These are phyloP conservation scores for Tricholoma saponaceum DNA, from an alignment of 768 basidiomycete species.

Conservation along the genomic window DNA sequence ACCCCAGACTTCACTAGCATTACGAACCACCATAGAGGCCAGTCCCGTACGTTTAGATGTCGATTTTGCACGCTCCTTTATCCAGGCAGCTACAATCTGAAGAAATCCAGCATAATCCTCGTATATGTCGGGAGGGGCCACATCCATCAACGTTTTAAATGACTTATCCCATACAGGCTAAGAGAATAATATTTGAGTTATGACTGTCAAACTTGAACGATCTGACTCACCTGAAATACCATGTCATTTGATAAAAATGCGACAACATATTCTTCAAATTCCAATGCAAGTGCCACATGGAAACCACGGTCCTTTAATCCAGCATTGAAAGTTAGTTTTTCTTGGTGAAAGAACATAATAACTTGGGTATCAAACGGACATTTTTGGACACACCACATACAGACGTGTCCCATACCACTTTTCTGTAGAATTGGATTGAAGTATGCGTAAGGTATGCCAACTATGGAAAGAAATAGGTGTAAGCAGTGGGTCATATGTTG, in stretches of 20 bases:
- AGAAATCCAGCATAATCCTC: conserved; percentile 2
- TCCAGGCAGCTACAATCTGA: not conserved
- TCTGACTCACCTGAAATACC: conserved; percentile 10
- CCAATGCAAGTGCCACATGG: conserved; percentile 7
- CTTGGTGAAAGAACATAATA: too few relatives aligned
- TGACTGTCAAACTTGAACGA: too few relatives aligned
- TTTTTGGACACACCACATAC: not conserved
- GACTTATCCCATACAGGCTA: conserved; percentile 3
- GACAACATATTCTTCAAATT: conserved; percentile 9
- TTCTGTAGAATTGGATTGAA: not conserved
- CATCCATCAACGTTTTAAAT: not conserved
- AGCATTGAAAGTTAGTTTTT: not conserved
- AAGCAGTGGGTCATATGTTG: too few relatives aligned
- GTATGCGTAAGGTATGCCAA: not conserved
- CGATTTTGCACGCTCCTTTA: not conserved
- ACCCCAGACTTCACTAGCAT: conserved; percentile 1
- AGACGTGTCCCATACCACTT: not conserved
- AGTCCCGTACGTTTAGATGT: not conserved
- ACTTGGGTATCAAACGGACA: not conserved
- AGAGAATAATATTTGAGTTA: too few relatives aligned
- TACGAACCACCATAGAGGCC: not conserved
- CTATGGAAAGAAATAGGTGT: not conserved
- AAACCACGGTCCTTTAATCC: not conserved
- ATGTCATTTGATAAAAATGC: conserved; percentile 9
- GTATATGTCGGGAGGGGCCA: not conserved